Evolutionary conservation across 2,329 filamentous ascomycete genomes (phyloP).

Genomic region (Xylariaceae sp.): DNA sequence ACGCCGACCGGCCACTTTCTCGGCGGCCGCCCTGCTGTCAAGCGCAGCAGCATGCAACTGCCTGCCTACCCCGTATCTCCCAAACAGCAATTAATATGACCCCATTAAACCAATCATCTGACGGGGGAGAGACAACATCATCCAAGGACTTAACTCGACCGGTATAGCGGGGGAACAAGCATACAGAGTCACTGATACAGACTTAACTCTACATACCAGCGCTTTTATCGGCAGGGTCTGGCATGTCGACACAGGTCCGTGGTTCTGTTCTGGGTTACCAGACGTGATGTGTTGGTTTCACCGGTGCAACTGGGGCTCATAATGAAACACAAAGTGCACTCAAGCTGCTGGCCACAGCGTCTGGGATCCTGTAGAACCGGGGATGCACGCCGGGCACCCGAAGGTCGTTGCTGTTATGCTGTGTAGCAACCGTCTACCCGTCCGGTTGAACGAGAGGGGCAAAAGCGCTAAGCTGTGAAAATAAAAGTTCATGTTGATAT

Average conservation of each 20-base stretch:
- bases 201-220: not conserved
- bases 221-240: conserved; percentile 1
- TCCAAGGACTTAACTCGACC: conserved; percentile 8
- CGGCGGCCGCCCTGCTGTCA: conserved; percentile 12
- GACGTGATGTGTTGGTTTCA: not conserved
- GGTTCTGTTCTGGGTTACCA: not conserved
- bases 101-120: conserved; percentile 5
- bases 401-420: conserved; percentile 3
- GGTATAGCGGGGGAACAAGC: conserved; percentile 4
- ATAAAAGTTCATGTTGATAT: conserved; percentile 4
- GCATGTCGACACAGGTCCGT: conserved; percentile 1
- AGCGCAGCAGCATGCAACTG: conserved; percentile 5
- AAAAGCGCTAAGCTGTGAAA: not conserved
- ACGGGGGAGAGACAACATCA: not conserved
- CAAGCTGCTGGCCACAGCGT: not conserved
- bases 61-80: conserved; percentile 4
- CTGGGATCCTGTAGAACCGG: conserved; percentile 2
- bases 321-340: conserved; percentile 1
- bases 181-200: conserved; percentile 1
- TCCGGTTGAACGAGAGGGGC: conserved; percentile 5
- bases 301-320: conserved; percentile 4
- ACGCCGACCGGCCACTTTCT: conserved; percentile 5
- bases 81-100: conserved; percentile 1
- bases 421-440: conserved; percentile 6
- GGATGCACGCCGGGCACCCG: not conserved